Evolutionary conservation across 1,284 basidiomycete genomes (phyloP).

Genomic region (Hypsizygus ulmarius): DNA sequence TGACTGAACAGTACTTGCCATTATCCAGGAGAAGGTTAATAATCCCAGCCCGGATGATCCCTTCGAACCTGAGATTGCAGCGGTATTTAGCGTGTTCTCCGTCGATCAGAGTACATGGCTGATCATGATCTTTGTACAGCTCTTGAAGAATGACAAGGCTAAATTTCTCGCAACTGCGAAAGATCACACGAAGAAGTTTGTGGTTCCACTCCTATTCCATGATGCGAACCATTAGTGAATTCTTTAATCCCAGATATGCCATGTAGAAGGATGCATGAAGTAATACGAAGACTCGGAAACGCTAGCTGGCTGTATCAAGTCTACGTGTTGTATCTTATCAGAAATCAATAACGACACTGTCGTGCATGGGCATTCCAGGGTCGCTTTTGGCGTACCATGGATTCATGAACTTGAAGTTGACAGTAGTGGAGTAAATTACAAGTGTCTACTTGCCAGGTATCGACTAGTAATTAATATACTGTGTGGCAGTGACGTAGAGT

Average conservation of each 20-base stretch:
- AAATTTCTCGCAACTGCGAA: constrained; percentile 73
- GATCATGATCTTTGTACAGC: constrained; percentile 37
- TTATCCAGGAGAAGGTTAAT: constrained; percentile 84
- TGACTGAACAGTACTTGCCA: constrained; percentile 59
- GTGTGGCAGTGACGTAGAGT: constrained; percentile 6
- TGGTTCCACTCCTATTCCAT: constrained; percentile 4
- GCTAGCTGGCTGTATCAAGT: not conserved
- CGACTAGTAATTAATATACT: no score
- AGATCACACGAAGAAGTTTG: constrained; percentile 80
- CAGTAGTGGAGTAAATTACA: no score
- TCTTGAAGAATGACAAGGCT: constrained; percentile 68
- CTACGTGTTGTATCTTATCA: not conserved
- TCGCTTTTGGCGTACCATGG: no score
- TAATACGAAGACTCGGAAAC: no score
- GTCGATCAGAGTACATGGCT: constrained; percentile 10
- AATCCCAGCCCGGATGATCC: constrained; percentile 90
- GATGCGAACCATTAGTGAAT: not conserved
- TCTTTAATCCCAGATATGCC: constrained; percentile 29
- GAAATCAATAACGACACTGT: not conserved
- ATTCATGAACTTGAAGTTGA: no score
- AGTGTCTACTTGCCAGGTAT: no score
- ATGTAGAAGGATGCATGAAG: constrained; percentile 6
- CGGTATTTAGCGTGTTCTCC: constrained; percentile 42
- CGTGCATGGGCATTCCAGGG: not conserved
- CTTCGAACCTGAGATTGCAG: constrained; percentile 81